Evolutionary conservation across 495 filamentous ascomycete genomes (phyloP), one percentile per base, ranked within the genome.

Genomic region (Trichoderma reesei): DNA sequence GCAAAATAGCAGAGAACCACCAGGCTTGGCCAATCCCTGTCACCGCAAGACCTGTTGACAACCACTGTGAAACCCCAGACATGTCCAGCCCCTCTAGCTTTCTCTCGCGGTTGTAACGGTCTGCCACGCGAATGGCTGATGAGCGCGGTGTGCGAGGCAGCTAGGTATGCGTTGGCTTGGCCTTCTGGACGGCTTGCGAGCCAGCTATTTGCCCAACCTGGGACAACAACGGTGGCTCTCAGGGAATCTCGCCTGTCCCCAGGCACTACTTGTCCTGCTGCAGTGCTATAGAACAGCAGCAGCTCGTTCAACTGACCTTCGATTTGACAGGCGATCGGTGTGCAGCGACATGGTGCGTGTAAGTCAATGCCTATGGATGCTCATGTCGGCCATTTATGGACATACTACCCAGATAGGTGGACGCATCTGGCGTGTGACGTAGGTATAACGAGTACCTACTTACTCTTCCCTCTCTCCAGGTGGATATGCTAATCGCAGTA

Each of bases 91-190:
- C 14, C 6, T 34, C 31, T 33, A 11, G 51, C n/a, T 18, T 31
- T n/a, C 20, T 56, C 20, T 56, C 20, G 10, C 51, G 18, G 51
- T 14, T 56, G 26, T 11, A 31, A 9, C 51, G 14, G 20, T 34
- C 51, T 3, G 44, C 51, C 51, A 34, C 51, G 26, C 51, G 51
- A 56, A 34, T 56, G 51, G 51, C 14, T 33, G 51, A 56, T 34
- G 51, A 31, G 51, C 51, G 14, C 20, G 51, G 42, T 20, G 31
- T 3, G 18, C 51, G 26, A 56, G 1, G 51, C 51, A 31, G 48
- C 48, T 33, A 56, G n/a, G n/a, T n/a, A n/a, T 56, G 48, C 48
- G 51, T 56, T 56, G 51, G 51, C 51, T 56, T 31, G 51, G 51
- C 26, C 51, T 31, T 16, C 34, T 56, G 31, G 51, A 56, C 51